Base-by-base conservation (phyloP, 2,329 filamentous ascomycete species). In the Diaporthe longicolla region DNA sequence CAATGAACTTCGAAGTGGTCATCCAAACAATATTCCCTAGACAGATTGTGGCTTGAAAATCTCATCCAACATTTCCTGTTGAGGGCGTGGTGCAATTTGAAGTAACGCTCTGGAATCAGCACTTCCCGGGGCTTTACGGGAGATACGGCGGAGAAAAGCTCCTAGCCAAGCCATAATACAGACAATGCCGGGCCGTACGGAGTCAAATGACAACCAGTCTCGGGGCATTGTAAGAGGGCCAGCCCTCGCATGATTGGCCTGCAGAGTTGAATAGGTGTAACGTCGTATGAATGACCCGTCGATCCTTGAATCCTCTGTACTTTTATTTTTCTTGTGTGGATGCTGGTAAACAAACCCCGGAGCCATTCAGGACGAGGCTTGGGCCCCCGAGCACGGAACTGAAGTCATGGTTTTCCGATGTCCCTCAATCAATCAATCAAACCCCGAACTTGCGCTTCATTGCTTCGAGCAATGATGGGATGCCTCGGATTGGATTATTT, bases 201-300 rank as follows among this genome's bases (percentile, higher is more conserved):
- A 5, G 63, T 54, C 63, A 40, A 54, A 37, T 54, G 45, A 26
- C 32, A 54, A 21, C n/a, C 13, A 26, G 24, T 1, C 48, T 40
- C 45, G 21, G 63, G 48, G 37, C n/a, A 17, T 54, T 40, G 15
- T 26, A 26, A 15, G 48, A 54, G 15, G 8, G 7, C 48, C 5
- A 11, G 8, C 13, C 4, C 48, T 21, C 29, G 32, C 13, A 26
- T 68, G 48, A 68, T 68, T 68, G 63, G 63, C 45, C n/a, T 68
- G 1, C 4, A 26, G 13, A 35, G 0, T 4, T 24, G 63, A 40
- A 45, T 8, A 26, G 3, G 15, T 68, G 63, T 54, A 54, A 68
- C 45, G 32, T 54, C 29, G 63, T 54, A 68, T 54, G 21, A 40
- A 29, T 24, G 32, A 19, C 32, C 29, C 26, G 29, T 37, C 13